Evolutionary conservation across 106 monocot genomes (phyloP).

Genomic region (Xerophyta viscosa): DNA sequence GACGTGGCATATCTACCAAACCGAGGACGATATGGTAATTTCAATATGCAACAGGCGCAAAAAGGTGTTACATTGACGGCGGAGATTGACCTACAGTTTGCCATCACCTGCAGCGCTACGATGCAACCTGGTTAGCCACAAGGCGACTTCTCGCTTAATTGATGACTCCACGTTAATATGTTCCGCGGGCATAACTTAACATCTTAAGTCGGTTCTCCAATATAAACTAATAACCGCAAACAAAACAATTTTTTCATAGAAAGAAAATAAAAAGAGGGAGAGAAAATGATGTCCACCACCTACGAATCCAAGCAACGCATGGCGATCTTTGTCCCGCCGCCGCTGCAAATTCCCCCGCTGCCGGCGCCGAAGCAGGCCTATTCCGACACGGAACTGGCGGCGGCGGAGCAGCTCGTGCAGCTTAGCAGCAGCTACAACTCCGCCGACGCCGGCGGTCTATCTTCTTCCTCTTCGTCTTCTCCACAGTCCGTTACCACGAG

Average conservation of each 20-base stretch:
- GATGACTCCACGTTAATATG: neutral
- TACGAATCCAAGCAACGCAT: neutral
- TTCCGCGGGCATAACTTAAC: constrained; percentile 27
- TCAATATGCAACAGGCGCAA: no score
- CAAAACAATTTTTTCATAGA: neutral
- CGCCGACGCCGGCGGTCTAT: neutral
- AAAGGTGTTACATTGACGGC: no score
- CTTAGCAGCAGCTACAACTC: constrained; percentile 7
- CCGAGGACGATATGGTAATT: no score
- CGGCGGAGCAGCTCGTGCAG: constrained; percentile 23
- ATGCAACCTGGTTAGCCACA: no score
- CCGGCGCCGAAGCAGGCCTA: neutral
- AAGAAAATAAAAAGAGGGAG: no score
- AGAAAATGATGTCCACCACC: neutral
- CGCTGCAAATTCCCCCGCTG: neutral
- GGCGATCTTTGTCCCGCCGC: neutral
- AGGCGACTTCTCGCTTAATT: no score
- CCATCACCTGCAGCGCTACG: no score
- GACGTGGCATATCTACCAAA: no score
- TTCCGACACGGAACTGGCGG: constrained; percentile 25
- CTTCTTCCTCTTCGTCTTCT: constrained; percentile 7
- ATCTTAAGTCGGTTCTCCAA: constrained; percentile 35
- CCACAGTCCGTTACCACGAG: constrained; percentile 4
- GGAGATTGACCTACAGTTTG: no score
- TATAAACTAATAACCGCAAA: neutral